Evolutionary conservation across 495 filamentous ascomycete species (phyloP).

Genomic region (Penicillium lagena): DNA sequence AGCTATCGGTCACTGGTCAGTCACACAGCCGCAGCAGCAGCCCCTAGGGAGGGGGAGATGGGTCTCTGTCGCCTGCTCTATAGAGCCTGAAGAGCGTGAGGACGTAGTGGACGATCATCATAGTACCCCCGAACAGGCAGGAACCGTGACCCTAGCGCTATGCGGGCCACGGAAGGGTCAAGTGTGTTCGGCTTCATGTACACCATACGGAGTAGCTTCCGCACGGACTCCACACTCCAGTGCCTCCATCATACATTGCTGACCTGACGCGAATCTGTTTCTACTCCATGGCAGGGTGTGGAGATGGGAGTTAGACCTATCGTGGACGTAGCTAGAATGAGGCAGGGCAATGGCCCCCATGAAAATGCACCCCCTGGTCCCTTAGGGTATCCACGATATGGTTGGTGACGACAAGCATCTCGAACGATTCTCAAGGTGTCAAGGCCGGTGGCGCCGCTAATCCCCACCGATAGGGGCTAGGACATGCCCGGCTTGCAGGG

Average conservation of each 20-base stretch:
- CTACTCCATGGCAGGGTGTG: too few relatives aligned
- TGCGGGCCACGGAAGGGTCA: conserved; percentile 12
- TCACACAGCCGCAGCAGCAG: conserved; percentile 8
- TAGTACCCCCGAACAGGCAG: background rate
- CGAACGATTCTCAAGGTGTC: conserved; percentile 9
- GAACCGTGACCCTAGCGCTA: conserved; percentile 5
- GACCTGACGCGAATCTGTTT: too few relatives aligned
- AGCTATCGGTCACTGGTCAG: conserved; percentile 6
- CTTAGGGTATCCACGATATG: background rate
- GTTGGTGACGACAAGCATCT: conserved; percentile 6
- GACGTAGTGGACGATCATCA: conserved; percentile 6
- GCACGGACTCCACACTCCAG: conserved; percentile 1
- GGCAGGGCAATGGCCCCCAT: too few relatives aligned
- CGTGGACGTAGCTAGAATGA: too few relatives aligned
- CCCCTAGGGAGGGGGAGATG: background rate
- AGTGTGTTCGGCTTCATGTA: conserved; percentile 10
- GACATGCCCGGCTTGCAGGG: conserved; percentile 4
- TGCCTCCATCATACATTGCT: too few relatives aligned
- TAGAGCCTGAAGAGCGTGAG: conserved; percentile 1
- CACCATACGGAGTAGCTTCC: conserved; percentile 7
- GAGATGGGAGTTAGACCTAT: too few relatives aligned
- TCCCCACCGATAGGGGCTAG: conserved; percentile 2
- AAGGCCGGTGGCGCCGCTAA: conserved; percentile 7
- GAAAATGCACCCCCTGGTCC: too few relatives aligned
- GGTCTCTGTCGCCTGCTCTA: background rate